These are phyloP conservation scores for Pichia nanzhaoensis DNA, from an alignment of 805 yeast genomes.

Conservation along the genomic window DNA sequence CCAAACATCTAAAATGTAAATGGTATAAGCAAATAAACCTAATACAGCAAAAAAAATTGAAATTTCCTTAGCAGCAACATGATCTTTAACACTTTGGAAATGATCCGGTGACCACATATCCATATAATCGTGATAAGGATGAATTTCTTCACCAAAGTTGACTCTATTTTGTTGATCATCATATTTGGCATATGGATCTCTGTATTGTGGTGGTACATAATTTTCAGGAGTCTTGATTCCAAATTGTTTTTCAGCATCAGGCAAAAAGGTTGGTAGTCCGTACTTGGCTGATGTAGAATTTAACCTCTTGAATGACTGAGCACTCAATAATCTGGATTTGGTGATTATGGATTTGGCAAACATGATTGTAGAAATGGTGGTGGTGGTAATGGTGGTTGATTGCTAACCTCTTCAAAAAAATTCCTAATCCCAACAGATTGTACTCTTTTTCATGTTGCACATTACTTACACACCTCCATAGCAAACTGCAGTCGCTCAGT, in stretches of 20 bases:
- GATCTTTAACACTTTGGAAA: conserved; percentile 51
- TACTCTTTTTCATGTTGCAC: not conserved
- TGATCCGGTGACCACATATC: conserved; percentile 87
- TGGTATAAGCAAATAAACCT: conserved; percentile 34
- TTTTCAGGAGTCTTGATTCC: conserved; percentile 56
- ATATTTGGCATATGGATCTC: conserved; percentile 65
- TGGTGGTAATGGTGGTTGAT: not conserved
- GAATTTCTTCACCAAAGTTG: conserved; percentile 66
- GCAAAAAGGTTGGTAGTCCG: conserved; percentile 27
- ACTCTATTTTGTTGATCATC: conserved; percentile 80
- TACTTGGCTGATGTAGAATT: conserved; percentile 17
- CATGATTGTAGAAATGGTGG: not conserved
- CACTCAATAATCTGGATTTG: conserved; percentile 4
- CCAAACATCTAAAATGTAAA: conserved; percentile 46
- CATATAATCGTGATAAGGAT: conserved; percentile 63
- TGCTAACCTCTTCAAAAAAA: no score
- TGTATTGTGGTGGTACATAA: conserved; percentile 48
- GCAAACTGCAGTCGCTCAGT: not conserved
- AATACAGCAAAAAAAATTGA: conserved; percentile 48
- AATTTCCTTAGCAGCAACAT: conserved; percentile 53
- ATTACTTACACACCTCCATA: no score
- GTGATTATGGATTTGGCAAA: conserved; percentile 3
- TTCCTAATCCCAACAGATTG: no score
- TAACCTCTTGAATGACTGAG: conserved; percentile 9
- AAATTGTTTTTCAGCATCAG: conserved; percentile 24